A percentile compares a stretch with the other conserved stretches of the same genome.
phyloP scores from a whole-genome alignment of 768 basidiomycete genomes.

The Chlorophyllum brunneum region DNA sequence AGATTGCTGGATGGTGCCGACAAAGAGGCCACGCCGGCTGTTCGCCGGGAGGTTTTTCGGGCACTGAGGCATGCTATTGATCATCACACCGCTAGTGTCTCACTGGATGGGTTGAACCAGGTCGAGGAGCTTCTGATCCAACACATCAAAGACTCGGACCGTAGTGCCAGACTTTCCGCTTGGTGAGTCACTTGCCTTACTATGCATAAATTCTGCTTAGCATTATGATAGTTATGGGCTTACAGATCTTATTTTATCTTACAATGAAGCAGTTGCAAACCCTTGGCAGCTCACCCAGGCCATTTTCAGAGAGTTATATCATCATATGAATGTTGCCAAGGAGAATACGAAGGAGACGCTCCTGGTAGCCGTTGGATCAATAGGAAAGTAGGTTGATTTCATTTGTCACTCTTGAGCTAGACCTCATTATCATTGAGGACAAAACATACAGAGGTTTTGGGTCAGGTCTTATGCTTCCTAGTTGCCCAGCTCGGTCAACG shows the following conservation, averaged over 20 bases:
- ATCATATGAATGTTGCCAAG: slow-evolving; percentile 42
- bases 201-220: neutral
- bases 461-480: slow-evolving; percentile 56
- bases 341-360: slow-evolving; percentile 58
- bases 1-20: slow-evolving; percentile 44
- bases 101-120: slow-evolving; percentile 26
- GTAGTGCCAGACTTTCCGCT: slow-evolving; percentile 60
- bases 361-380: slow-evolving; percentile 54
- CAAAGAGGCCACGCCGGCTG: slow-evolving; percentile 40
- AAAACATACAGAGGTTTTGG: slow-evolving; percentile 47
- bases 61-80: slow-evolving; percentile 37
- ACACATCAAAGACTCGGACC: slow-evolving; percentile 50
- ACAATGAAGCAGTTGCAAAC: slow-evolving; percentile 28
- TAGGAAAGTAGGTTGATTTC: slow-evolving; percentile 40
- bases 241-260: slow-evolving; percentile 42
- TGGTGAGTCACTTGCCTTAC: slow-evolving; percentile 45
- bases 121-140: slow-evolving; percentile 30
- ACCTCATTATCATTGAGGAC: slow-evolving; percentile 30
- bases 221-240: slow-evolving; percentile 39
- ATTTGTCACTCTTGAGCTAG: neutral
- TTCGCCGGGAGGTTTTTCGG: slow-evolving; percentile 41
- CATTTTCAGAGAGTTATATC: slow-evolving; percentile 44
- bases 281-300: slow-evolving; percentile 32
- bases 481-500: slow-evolving; percentile 62
- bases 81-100: slow-evolving; percentile 32